Base-by-base conservation (phyloP, 225 moss, liverwort and hornwort species). In the Sphagnum tenellum region DNA sequence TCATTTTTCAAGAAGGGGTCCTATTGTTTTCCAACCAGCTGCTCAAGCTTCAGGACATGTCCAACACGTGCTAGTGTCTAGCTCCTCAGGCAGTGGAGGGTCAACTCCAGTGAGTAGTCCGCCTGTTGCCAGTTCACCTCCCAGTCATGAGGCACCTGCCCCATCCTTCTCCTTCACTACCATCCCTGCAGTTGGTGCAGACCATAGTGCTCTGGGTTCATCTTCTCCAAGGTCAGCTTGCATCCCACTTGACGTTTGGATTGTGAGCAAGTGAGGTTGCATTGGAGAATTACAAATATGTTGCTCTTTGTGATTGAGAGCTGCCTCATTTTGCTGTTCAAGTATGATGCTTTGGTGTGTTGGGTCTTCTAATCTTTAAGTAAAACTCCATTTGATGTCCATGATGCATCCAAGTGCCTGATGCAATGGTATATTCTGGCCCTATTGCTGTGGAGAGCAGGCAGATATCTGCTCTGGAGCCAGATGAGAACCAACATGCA, bases 1-100 rank as follows among this genome's bases (percentile, higher is more conserved):
- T 62, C 77, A 81, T 8, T 73, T 81, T 75, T 73, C 75, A 55
- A 67, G 81, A 75, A 81, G 84, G 64, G 84, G 78, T 14, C 80
- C 77, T 56, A 78, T 84, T 62, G 80, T 77, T 49, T 78, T 78
- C 70, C 81, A 80, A 5, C 77, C 80, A 46, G 78, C 84, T 44
- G 61, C 77, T 56, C 69, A 80, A 66, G 68, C 75, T 12, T 78
- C 75, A 59, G 77, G 81, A 49, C 81, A 75, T 65, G 78, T 73
- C 14, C 80, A 73, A 54, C 81, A 78, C 60, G 75, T 84, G 50
- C 78, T 80, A 6, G 81, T 80, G 57, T 80, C 77, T 67, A 77
- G 78, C 60, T 9, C 84, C 55, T 80, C 77, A 44, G 78, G 69
- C 61, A 77, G 78, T 67, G 71, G 75, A 48, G 70, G 77, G 2